phyloP scores from a whole-genome alignment of 116 monocot genomes.

The Trichopus zeylanicus region DNA sequence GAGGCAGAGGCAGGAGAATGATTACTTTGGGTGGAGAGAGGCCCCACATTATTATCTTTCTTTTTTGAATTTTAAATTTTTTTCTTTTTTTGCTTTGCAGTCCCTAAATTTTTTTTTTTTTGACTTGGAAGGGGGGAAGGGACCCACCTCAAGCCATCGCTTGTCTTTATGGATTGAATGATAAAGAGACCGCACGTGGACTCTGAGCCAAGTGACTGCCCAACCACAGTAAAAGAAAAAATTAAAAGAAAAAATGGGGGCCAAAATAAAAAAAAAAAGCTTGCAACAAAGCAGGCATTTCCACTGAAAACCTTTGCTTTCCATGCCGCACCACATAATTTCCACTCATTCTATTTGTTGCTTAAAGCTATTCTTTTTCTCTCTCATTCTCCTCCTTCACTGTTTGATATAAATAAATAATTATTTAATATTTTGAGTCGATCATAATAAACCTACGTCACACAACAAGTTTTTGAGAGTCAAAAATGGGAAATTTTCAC shows the following conservation, averaged over 20 bases:
- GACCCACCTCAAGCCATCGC: constrained; percentile 20
- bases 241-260: background rate
- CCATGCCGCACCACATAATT: constrained; percentile 5
- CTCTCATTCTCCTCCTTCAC: constrained; percentile 23
- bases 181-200: constrained; percentile 65
- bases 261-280: background rate
- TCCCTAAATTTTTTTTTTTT: too few relatives aligned
- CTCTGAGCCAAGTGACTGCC: constrained; percentile 45
- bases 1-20: constrained; percentile 45
- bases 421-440: too few relatives aligned
- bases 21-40: constrained; percentile 14
- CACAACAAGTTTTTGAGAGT: too few relatives aligned
- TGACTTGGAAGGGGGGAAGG: constrained; percentile 31
- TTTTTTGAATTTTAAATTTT: too few relatives aligned
- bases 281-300: constrained; percentile 11
- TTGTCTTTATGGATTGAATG: constrained; percentile 40
- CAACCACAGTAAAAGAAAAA: constrained; percentile 11
- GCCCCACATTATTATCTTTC: too few relatives aligned
- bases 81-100: too few relatives aligned
- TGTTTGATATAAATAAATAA: background rate
- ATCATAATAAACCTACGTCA: too few relatives aligned
- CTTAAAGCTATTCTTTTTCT: constrained; percentile 30
- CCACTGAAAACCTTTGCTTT: constrained; percentile 20
- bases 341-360: constrained; percentile 42
- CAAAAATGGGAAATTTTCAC: too few relatives aligned